These are phyloP conservation scores for Lasiodiplodia hormozganensis DNA, from an alignment of 2,329 filamentous ascomycete genomes.

Conservation along the genomic window DNA sequence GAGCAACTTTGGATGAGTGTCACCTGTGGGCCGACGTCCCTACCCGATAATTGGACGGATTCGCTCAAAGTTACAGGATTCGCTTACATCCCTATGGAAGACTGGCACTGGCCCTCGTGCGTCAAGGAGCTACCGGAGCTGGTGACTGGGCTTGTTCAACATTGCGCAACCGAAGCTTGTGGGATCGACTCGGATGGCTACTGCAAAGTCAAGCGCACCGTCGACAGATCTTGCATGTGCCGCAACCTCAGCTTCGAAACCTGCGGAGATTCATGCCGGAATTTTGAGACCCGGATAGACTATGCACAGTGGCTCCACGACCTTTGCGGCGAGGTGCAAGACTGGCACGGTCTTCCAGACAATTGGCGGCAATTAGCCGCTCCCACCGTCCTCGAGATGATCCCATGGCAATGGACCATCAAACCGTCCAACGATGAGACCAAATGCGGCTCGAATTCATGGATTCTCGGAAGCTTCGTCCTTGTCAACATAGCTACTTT, in stretches of 20 bases:
- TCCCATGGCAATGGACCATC: slow-evolving; percentile 43
- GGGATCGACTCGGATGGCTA: slow-evolving; percentile 40
- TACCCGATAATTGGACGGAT: slow-evolving; percentile 39
- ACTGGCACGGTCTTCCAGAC: slow-evolving; percentile 42
- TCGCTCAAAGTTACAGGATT: slow-evolving; percentile 37
- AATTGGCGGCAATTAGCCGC: slow-evolving; percentile 38
- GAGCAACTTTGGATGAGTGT: slow-evolving; percentile 44
- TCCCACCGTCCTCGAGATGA: slow-evolving; percentile 38
- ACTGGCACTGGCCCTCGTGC: slow-evolving; percentile 42
- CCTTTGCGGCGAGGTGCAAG: slow-evolving; percentile 39
- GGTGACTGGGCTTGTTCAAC: slow-evolving; percentile 34
- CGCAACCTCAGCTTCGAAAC: slow-evolving; percentile 38
- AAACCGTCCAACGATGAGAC: slow-evolving; percentile 31
- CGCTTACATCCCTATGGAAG: slow-evolving; percentile 38
- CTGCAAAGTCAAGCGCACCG: slow-evolving; percentile 38
- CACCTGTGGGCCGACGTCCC: slow-evolving; percentile 38
- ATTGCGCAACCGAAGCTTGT: slow-evolving; percentile 44
- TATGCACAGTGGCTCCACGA: slow-evolving; percentile 43
- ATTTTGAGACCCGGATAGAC: slow-evolving; percentile 42
- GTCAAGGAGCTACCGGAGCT: slow-evolving; percentile 36
- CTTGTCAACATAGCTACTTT: slow-evolving; percentile 36
- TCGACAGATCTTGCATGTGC: slow-evolving; percentile 43
- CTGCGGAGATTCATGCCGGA: slow-evolving; percentile 39
- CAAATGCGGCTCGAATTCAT: slow-evolving; percentile 36
- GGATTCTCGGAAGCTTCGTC: slow-evolving; percentile 37